Evolutionary conservation across 106 monocot genomes (phyloP).

Genomic region (Alisma plantagoaquatica): DNA sequence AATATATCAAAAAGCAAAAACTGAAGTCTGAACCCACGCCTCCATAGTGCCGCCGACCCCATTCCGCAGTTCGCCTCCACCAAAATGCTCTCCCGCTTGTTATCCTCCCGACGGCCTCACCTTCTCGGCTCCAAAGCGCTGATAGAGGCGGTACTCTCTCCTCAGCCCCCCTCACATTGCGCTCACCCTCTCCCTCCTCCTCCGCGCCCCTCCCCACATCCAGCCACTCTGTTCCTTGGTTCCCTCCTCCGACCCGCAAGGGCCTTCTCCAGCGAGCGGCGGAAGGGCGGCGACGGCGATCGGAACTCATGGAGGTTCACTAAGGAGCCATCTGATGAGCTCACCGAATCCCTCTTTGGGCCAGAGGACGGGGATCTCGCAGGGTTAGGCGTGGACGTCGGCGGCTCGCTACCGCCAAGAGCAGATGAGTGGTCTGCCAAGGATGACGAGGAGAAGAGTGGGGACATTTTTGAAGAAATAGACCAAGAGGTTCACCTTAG

Average conservation of each 20-base stretch:
- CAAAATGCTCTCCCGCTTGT: constrained; percentile 14
- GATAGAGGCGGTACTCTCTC: too few species aligned
- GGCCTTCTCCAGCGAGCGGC: constrained; percentile 8
- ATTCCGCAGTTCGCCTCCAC: not conserved
- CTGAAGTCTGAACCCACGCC: too few species aligned
- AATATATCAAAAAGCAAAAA: too few species aligned
- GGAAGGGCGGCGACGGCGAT: not conserved
- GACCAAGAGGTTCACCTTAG: not conserved
- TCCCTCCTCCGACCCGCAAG: not conserved
- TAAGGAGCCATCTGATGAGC: not conserved
- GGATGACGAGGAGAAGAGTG: constrained; percentile 3
- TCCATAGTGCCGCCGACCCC: too few species aligned
- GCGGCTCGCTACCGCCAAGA: too few species aligned
- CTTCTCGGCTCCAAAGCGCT: too few species aligned
- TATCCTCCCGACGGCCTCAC: too few species aligned
- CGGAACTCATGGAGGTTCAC: not conserved
- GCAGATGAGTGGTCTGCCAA: not conserved
- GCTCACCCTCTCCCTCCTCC: not conserved
- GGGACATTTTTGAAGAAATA: constrained; percentile 7
- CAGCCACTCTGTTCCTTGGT: not conserved
- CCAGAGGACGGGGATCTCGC: not conserved
- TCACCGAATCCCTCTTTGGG: not conserved
- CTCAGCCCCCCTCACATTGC: constrained; percentile 4
- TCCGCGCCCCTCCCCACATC: not conserved
- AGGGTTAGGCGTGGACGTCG: not conserved